Base-by-base conservation (phyloP, 2,329 filamentous ascomycete species). In the Fusarium sambucinum region DNA sequence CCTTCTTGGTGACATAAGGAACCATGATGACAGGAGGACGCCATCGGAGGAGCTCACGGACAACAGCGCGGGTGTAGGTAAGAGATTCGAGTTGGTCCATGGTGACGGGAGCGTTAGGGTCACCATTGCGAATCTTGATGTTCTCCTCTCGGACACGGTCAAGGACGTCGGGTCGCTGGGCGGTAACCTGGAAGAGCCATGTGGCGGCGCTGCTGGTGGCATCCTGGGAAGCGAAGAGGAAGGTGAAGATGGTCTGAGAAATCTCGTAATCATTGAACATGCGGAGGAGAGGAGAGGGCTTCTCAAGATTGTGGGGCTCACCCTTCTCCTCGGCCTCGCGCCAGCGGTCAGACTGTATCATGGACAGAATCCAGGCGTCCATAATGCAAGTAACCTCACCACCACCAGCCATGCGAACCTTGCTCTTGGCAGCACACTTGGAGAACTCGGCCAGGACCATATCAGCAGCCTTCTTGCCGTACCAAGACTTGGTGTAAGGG, bases 1-100 rank as follows among this genome's bases (percentile, higher is more conserved):
- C 83, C 85, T 97, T 97, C 90, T 98, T 98, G 70, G 90, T 93
- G 66, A 94, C 80, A 80, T 98, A 98, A 33, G 96, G 96, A 51
- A 97, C 93, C 93, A 99, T 97, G 80, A 97, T 87, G 75, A 99
- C 96, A 58, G 96, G 96, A 69, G 96, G 96, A 58, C 95, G 92
- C 85, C 96, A 98, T 77, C 96, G 92, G 69, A 97, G 88, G 60
- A 93, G 90, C 83, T 97, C 94, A 74, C 92, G 93, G 70, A 98
- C 92, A 42, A 97, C 93, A 40, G 94, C 95, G 61, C 93, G 92
- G 42, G 96, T 98, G 80, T 96, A 97, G 16, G 88, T 87, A 86
- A 97, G 88, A 53, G 91, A 90, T 77, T 98, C 96, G 46, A 98
- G 88, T 80, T 96, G 86, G 60, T 97, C 94, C 84, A 98, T 89